phyloP scores from a whole-genome alignment of 2,329 filamentous ascomycete species.

The Pyrenophora graminea region DNA sequence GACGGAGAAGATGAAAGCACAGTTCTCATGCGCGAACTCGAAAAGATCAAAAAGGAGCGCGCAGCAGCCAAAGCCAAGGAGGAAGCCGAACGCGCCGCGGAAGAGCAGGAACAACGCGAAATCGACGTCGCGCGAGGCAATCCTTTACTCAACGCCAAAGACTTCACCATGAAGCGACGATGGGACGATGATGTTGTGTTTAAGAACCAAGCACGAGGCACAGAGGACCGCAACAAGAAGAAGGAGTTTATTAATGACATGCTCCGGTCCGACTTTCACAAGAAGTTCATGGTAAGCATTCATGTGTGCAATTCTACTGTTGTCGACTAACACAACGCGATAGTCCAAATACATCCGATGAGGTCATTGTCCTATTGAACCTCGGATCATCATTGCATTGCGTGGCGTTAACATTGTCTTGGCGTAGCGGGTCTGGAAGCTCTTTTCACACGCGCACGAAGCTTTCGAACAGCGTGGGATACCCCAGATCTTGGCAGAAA shows the following conservation, averaged over 20 bases:
- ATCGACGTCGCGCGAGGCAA: slow-evolving; percentile 90
- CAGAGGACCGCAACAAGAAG: slow-evolving; percentile 86
- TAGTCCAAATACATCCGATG: slow-evolving; percentile 47
- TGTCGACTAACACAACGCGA: slow-evolving; percentile 15
- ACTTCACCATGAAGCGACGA: slow-evolving; percentile 87
- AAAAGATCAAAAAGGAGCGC: slow-evolving; percentile 88
- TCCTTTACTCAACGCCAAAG: slow-evolving; percentile 82
- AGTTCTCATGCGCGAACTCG: slow-evolving; percentile 87
- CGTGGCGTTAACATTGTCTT: slow-evolving; percentile 25
- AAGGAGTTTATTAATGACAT: slow-evolving; percentile 98
- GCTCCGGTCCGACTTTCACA: slow-evolving; percentile 94
- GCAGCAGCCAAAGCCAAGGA: slow-evolving; percentile 80
- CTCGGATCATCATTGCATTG: slow-evolving; percentile 20
- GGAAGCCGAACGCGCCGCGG: slow-evolving; percentile 78
- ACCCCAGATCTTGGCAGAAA: slow-evolving; percentile 27
- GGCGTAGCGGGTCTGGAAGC: slow-evolving; percentile 18
- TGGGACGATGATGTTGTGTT: slow-evolving; percentile 99
- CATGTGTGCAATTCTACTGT: not conserved
- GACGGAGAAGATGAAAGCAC: slow-evolving; percentile 79
- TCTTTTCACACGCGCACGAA: slow-evolving; percentile 18
- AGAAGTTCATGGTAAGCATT: slow-evolving; percentile 80
- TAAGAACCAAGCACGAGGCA: slow-evolving; percentile 96
- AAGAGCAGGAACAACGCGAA: slow-evolving; percentile 82
- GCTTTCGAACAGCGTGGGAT: slow-evolving; percentile 26
- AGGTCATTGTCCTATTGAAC: slow-evolving; percentile 16